Base-by-base conservation (phyloP, 805 yeast genomes). In the Sugiyamaella qingdaonensis region DNA sequence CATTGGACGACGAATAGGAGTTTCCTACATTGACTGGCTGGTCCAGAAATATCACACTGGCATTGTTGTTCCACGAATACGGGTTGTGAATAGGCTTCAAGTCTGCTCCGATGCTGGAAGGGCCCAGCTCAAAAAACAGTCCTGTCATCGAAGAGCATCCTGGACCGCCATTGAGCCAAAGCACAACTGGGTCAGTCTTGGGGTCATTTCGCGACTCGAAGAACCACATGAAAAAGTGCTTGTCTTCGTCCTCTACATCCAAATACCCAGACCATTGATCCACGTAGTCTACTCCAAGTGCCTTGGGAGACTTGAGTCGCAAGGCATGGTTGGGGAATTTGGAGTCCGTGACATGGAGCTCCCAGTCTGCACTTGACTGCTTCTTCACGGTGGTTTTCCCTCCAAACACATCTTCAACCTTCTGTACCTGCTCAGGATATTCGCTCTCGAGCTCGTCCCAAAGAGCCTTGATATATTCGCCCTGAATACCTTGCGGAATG, bases 121-220 rank as follows among this genome's bases (percentile, higher is more conserved):
- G 92, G 29, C 96, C 96, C 62, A 88, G 77, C 68, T 89, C 96
- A 67, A 88, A 87, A 66, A 88, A 85, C 60, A 87, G 77, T 0
- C 96, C 96, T 11, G 95, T 87, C 71, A 88, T 71, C 10, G 95
- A 87, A 13, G 95, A 86, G 72, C 96, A 89, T 2, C 97, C 97
- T 43, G 97, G 96, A 14, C 97, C 97, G 61, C 97, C 97, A 66
- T 89, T 89, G 66, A 89, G 77, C 96, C 96, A 88, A 63, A 90
- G 75, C 48, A 90, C 79, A 39, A 88, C 76, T 0, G 96, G 96
- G 69, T 88, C 96, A 55, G 77, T 86, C 58, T 73, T 73, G n/a
- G 96, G 96, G 69, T 87, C 91, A 67, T 85, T 85, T 76, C 95
- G 81, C 55, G 92, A 84, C 71, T 89, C 96, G 63, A 89, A 90